Evolutionary conservation across 495 filamentous ascomycete genomes (phyloP).

Genomic region (Podospora pseudopauciseta): DNA sequence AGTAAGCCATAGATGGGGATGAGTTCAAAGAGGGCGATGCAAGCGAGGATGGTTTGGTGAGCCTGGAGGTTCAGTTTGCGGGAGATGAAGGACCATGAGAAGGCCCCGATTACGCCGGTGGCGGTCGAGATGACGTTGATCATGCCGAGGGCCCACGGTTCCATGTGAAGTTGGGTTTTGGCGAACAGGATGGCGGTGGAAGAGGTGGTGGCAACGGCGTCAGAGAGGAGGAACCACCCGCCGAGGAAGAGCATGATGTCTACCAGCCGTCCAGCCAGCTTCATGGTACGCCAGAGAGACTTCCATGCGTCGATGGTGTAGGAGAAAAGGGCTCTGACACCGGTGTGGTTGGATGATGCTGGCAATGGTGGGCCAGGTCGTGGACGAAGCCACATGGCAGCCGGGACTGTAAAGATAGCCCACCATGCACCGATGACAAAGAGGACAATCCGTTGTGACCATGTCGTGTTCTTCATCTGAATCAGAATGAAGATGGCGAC

Average conservation of each 20-base stretch:
- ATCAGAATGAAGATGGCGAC: slow-evolving; percentile 70
- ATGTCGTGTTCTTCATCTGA: slow-evolving; percentile 65
- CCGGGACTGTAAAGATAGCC: slow-evolving; percentile 86
- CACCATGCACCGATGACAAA: slow-evolving; percentile 93
- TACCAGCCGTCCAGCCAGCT: slow-evolving; percentile 72
- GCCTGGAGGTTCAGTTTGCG: slow-evolving; percentile 60
- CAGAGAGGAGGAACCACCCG: slow-evolving; percentile 92
- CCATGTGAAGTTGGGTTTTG: slow-evolving; percentile 90
- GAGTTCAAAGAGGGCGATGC: slow-evolving; percentile 83
- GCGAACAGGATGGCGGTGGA: slow-evolving; percentile 94
- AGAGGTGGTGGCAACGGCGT: slow-evolving; percentile 90
- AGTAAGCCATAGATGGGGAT: slow-evolving; percentile 90
- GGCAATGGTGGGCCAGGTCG: slow-evolving; percentile 81
- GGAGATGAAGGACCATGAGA: slow-evolving; percentile 80
- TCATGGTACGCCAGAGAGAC: slow-evolving; percentile 73
- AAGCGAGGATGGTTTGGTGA: slow-evolving; percentile 84
- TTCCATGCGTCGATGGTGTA: slow-evolving; percentile 83
- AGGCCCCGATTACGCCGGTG: slow-evolving; percentile 79
- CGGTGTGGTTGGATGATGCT: slow-evolving; percentile 28
- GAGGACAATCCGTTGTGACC: slow-evolving; percentile 76
- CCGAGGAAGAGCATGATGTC: slow-evolving; percentile 85
- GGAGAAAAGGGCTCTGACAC: slow-evolving; percentile 39
- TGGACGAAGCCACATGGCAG: slow-evolving; percentile 83
- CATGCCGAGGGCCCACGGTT: slow-evolving; percentile 78
- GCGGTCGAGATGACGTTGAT: slow-evolving; percentile 89